These are phyloP conservation scores for Fistulinella prunicolor DNA, from an alignment of 768 basidiomycete species.

Conservation along the genomic window DNA sequence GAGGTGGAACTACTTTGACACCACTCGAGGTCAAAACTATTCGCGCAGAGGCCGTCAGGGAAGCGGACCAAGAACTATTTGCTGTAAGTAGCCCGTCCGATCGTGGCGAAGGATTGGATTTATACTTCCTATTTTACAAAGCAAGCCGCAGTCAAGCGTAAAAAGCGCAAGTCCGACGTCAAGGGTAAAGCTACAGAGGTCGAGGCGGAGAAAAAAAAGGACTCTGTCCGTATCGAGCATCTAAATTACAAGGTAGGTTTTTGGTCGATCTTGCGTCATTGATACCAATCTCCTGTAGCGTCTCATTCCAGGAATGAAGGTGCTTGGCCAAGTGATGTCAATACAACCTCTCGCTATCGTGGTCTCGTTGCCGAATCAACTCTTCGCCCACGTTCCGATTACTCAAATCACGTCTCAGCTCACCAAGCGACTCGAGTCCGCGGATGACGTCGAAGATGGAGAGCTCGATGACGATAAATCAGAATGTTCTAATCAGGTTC, in stretches of 20 bases:
- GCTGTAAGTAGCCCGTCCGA: conserved; percentile 40
- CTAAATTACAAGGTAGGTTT: conserved; percentile 83
- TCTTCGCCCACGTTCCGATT: conserved; percentile 91
- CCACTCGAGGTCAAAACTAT: conserved; percentile 86
- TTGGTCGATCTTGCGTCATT: not conserved
- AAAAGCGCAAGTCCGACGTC: conserved; percentile 48
- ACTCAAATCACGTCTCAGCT: conserved; percentile 84
- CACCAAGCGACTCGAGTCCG: conserved; percentile 65
- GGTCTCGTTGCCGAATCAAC: conserved; percentile 93
- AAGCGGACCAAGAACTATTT: conserved; percentile 81
- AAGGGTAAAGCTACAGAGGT: conserved; percentile 29
- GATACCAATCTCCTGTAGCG: conserved; percentile 46
- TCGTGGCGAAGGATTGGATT: not conserved
- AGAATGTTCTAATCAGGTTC: conserved; percentile 38
- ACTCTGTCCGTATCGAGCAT: conserved; percentile 73
- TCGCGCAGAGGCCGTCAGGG: conserved; percentile 78
- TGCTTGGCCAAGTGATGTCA: conserved; percentile 83
- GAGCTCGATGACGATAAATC: conserved; percentile 47
- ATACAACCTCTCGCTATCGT: conserved; percentile 88
- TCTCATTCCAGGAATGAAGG: conserved; percentile 76
- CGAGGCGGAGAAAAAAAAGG: conserved; percentile 39
- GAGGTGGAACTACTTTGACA: conserved; percentile 87
- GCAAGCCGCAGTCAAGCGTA: conserved; percentile 37
- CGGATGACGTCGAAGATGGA: conserved; percentile 47
- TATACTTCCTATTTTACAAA: conserved; percentile 39